These are phyloP conservation scores for Nematodospora valgi DNA, from an alignment of 805 yeast genomes.

Conservation along the genomic window DNA sequence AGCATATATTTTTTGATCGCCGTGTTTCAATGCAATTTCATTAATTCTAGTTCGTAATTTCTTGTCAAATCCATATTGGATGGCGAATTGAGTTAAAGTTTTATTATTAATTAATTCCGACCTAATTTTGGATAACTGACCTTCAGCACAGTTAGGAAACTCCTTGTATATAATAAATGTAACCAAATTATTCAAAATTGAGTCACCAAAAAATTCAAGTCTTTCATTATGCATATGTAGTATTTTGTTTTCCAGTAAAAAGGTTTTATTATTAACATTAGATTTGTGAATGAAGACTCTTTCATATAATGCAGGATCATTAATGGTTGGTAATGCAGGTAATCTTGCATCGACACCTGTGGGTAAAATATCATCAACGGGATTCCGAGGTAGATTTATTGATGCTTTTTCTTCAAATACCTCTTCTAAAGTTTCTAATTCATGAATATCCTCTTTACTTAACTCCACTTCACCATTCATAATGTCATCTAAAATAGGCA, in stretches of 20 bases:
- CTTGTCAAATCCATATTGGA: constrained; percentile 62
- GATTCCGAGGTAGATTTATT: constrained; percentile 6
- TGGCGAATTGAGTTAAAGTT: constrained; percentile 67
- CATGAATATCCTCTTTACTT: constrained; percentile 13
- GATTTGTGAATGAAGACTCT: constrained; percentile 85
- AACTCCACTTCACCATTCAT: constrained; percentile 34
- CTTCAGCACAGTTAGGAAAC: constrained; percentile 76
- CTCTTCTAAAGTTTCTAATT: constrained; percentile 2
- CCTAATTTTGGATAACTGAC: constrained; percentile 70
- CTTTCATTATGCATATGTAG: constrained; percentile 76
- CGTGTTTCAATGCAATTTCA: constrained; percentile 41
- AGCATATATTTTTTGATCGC: constrained; percentile 71
- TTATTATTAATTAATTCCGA: constrained; percentile 70
- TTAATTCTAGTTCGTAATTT: constrained; percentile 50
- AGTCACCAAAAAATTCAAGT: constrained; percentile 87
- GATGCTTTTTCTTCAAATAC: constrained; percentile 3
- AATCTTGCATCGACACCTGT: constrained; percentile 11
- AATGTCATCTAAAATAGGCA: constrained; percentile 57
- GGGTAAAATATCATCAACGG: constrained; percentile 10
- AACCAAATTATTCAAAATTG: constrained; percentile 70
- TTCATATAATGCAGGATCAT: constrained; percentile 53
- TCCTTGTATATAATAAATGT: constrained; percentile 62
- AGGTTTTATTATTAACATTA: constrained; percentile 53
- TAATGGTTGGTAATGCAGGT: constrained; percentile 70
- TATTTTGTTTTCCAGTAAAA: constrained; percentile 54